Percentiles rank a stretch among this genome's conserved stretches.
phyloP scores from a whole-genome alignment of 176 grass and related monocot species.

The Cenchrus purpureus region DNA sequence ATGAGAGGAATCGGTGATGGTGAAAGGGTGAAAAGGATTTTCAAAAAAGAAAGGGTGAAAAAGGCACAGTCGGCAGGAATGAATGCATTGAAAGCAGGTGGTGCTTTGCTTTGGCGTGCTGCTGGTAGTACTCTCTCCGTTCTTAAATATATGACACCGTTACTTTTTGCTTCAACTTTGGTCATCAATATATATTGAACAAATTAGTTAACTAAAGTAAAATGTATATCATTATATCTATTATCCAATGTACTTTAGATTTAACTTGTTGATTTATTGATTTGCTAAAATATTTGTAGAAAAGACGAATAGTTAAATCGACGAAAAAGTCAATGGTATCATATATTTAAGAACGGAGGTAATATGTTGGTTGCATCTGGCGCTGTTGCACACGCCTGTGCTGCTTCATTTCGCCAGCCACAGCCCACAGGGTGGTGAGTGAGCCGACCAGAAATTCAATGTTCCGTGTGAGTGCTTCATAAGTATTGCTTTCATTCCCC shows the following conservation, averaged over 20 bases:
- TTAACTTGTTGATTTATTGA: too few relatives aligned
- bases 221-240: too few relatives aligned
- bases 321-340: too few relatives aligned
- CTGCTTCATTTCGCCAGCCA: background rate
- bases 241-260: too few relatives aligned
- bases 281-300: too few relatives aligned
- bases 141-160: too few relatives aligned
- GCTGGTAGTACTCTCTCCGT: too few relatives aligned
- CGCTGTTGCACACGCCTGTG: background rate
- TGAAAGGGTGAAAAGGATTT: background rate
- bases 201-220: too few relatives aligned
- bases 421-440: background rate
- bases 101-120: constrained; percentile 21
- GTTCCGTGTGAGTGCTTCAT: background rate
- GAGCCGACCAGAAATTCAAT: background rate
- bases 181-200: too few relatives aligned
- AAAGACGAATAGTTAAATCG: too few relatives aligned
- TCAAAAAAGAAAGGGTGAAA: background rate
- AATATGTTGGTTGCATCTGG: background rate
- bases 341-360: too few relatives aligned
- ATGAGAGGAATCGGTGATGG: constrained; percentile 10
- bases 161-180: too few relatives aligned
- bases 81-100: background rate
- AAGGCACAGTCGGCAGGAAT: background rate
- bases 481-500: background rate